These are phyloP conservation scores for Ceratocystis cacaofunesta DNA, from an alignment of 2,329 filamentous ascomycete species.

Conservation along the genomic window DNA sequence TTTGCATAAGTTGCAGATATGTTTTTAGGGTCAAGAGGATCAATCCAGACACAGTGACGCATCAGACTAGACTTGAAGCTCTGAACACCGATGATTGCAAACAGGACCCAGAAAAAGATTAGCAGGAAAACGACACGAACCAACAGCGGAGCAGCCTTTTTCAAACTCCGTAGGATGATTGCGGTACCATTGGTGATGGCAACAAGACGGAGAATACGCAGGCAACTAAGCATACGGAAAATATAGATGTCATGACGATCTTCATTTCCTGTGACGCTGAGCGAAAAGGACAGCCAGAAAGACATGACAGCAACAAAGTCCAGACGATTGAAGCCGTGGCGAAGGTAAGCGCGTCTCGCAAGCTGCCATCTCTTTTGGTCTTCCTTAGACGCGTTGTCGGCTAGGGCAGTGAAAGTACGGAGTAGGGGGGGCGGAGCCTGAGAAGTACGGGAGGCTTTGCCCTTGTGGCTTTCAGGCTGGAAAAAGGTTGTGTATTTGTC, in stretches of 20 bases:
- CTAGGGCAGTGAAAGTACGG: slow-evolving; percentile 53
- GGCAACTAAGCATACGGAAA: slow-evolving; percentile 91
- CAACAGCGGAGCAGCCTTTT: slow-evolving; percentile 82
- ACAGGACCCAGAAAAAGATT: slow-evolving; percentile 92
- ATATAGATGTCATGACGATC: slow-evolving; percentile 60
- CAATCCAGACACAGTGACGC: slow-evolving; percentile 65
- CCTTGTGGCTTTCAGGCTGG: slow-evolving; percentile 61
- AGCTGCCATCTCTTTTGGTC: slow-evolving; percentile 74
- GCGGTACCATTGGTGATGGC: slow-evolving; percentile 87
- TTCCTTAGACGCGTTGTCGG: slow-evolving; percentile 46
- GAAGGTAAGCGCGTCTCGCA: slow-evolving; percentile 78
- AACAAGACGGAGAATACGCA: slow-evolving; percentile 82
- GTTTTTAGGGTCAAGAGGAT: slow-evolving; percentile 43
- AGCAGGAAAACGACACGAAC: slow-evolving; percentile 90
- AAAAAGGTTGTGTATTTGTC: slow-evolving; percentile 69
- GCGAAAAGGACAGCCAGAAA: slow-evolving; percentile 78
- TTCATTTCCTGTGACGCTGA: slow-evolving; percentile 58
- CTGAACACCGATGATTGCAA: slow-evolving; percentile 92
- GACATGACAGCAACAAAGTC: slow-evolving; percentile 91
- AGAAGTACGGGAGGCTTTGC: slow-evolving; percentile 34
- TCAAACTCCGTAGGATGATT: slow-evolving; percentile 85
- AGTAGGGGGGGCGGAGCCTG: slow-evolving; percentile 21
- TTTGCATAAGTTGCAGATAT: slow-evolving; percentile 44
- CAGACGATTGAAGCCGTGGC: slow-evolving; percentile 88
- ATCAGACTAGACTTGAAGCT: slow-evolving; percentile 79